Percentiles rank a stretch among this genome's conserved stretches.
Evolutionary conservation across 2,329 filamentous ascomycete genomes (phyloP).

Genomic region (Aspergillus luchuensis): DNA sequence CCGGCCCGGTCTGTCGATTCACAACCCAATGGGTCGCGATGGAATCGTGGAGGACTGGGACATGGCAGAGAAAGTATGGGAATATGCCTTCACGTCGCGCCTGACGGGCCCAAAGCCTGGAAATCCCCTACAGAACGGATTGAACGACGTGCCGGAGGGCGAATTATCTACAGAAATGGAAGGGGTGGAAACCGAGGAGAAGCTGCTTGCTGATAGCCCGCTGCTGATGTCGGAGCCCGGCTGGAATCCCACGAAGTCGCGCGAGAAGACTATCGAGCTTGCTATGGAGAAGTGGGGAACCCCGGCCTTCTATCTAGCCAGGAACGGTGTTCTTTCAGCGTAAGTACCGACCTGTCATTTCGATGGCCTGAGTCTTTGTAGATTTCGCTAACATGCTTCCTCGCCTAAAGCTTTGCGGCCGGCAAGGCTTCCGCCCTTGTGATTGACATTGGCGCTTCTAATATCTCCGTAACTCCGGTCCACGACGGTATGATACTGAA

Average conservation of each 20-base stretch:
- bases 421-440: conserved; percentile 93
- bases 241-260: conserved; percentile 84
- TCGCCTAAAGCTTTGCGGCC: conserved; percentile 67
- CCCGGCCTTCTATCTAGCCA: conserved; percentile 90
- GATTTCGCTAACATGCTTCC: not conserved
- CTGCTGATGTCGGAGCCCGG: conserved; percentile 91
- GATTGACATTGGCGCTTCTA: conserved; percentile 85
- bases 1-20: conserved; percentile 73
- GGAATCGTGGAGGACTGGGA: conserved; percentile 97
- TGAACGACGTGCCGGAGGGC: conserved; percentile 67
- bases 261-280: conserved; percentile 93
- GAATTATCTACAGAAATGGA: conserved; percentile 64
- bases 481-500: conserved; percentile 94
- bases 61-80: conserved; percentile 83
- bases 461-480: conserved; percentile 84
- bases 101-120: conserved; percentile 75
- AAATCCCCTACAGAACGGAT: conserved; percentile 71
- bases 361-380: not conserved
- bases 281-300: conserved; percentile 97
- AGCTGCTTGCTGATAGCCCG: conserved; percentile 83
- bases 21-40: conserved; percentile 88
- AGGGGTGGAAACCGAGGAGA: conserved; percentile 64
- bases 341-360: conserved; percentile 39
- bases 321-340: conserved; percentile 84
- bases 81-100: conserved; percentile 85